phyloP scores from a whole-genome alignment of 176 grass and related monocot genomes.

The Bothriochloa decipiens region DNA sequence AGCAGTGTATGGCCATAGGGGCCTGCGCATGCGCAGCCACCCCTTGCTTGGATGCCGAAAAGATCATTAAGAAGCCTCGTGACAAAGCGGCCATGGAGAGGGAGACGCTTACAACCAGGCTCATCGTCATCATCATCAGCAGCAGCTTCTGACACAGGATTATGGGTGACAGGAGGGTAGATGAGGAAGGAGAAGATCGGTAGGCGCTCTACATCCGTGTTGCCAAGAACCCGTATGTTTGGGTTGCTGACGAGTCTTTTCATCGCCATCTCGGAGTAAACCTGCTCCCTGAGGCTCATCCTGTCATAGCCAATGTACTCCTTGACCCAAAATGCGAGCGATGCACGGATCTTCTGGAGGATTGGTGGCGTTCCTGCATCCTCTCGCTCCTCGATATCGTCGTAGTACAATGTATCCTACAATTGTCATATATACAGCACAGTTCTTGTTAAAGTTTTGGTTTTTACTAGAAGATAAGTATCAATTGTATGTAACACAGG shows the following conservation, averaged over 20 bases:
- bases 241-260: slow-evolving; percentile 40
- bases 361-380: slow-evolving; percentile 71
- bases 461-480: no score
- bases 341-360: slow-evolving; percentile 72
- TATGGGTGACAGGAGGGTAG: slow-evolving; percentile 25
- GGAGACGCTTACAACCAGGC: slow-evolving; percentile 10
- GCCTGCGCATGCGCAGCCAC: slow-evolving; percentile 72
- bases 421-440: neutral
- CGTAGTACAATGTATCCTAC: slow-evolving; percentile 75
- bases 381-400: slow-evolving; percentile 66
- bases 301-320: slow-evolving; percentile 59
- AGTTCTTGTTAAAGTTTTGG: neutral
- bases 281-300: slow-evolving; percentile 47
- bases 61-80: slow-evolving; percentile 75
- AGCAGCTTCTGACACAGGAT: neutral
- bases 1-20: slow-evolving; percentile 80
- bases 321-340: slow-evolving; percentile 81
- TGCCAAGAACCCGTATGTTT: slow-evolving; percentile 61
- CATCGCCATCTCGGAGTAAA: slow-evolving; percentile 51
- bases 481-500: neutral
- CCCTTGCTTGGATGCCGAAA: slow-evolving; percentile 84
- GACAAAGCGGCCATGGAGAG: slow-evolving; percentile 73
- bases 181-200: slow-evolving; percentile 81
- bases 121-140: neutral
- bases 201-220: slow-evolving; percentile 49